phyloP scores from a whole-genome alignment of 768 basidiomycete species.

The Rhizopogon rudus region DNA sequence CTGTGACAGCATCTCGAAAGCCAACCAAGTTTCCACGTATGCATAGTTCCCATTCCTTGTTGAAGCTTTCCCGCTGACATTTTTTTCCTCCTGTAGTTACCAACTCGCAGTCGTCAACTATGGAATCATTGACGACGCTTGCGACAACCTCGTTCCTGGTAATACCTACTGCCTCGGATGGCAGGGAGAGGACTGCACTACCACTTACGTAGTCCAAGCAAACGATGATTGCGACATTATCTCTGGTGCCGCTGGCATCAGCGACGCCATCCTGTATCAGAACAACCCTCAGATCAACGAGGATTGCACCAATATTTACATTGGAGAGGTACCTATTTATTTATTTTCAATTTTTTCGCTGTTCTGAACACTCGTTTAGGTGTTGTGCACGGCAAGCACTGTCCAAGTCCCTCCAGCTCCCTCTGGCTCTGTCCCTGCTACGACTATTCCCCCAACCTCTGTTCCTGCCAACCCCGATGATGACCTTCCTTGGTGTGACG shows the following conservation, averaged over 20 bases:
- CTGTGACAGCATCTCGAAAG: constrained; percentile 70
- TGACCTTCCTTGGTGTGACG: constrained; percentile 49
- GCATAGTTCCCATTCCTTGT: constrained; percentile 15
- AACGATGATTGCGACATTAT: constrained; percentile 61
- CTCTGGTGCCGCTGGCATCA: constrained; percentile 33
- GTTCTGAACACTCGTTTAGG: constrained; percentile 25
- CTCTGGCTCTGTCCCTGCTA: constrained; percentile 20
- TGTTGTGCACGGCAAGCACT: constrained; percentile 44
- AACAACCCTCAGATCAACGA: constrained; percentile 75
- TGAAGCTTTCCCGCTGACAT: background rate
- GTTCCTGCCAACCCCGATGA: constrained; percentile 20
- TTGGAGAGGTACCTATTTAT: constrained; percentile 57
- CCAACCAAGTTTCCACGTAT: constrained; percentile 59
- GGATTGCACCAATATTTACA: constrained; percentile 61
- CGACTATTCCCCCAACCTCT: constrained; percentile 30
- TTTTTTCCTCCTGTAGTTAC: constrained; percentile 40
- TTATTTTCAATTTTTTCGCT: background rate
- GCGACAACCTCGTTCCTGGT: constrained; percentile 55
- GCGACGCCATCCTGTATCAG: constrained; percentile 45
- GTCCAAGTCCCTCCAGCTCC: constrained; percentile 41
- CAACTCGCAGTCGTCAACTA: constrained; percentile 67
- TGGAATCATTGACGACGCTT: constrained; percentile 41
- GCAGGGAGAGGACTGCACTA: constrained; percentile 54
- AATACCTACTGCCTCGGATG: constrained; percentile 57
- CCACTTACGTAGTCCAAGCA: constrained; percentile 49